These are phyloP conservation scores for Aphanomyces euteiches DNA, from an alignment of 352 stramenopile genomes.

Conservation along the genomic window DNA sequence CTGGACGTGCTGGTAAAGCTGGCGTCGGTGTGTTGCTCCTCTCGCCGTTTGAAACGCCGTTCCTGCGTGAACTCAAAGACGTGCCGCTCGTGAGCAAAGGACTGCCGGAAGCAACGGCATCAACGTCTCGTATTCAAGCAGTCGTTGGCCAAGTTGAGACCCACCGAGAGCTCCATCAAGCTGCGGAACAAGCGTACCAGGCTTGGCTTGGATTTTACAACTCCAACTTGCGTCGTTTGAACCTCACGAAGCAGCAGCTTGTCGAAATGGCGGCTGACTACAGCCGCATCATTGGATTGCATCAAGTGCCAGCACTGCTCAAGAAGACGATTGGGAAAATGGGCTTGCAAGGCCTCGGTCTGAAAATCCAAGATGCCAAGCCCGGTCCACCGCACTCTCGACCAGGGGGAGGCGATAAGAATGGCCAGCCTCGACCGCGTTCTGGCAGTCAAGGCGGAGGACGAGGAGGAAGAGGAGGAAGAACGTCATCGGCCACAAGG, in stretches of 20 bases:
- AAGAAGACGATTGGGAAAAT: conserved; percentile 78
- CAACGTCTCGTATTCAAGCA: not conserved
- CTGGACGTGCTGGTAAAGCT: conserved; percentile 83
- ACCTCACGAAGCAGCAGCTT: conserved; percentile 35
- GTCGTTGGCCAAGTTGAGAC: conserved; percentile 35
- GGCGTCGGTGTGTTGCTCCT: conserved; percentile 82
- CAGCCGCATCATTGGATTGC: conserved; percentile 37
- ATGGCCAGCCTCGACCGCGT: not conserved
- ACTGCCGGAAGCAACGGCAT: not conserved
- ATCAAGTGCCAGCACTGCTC: conserved; percentile 47
- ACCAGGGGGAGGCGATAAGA: not conserved
- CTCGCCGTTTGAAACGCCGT: conserved; percentile 72
- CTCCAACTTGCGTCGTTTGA: conserved; percentile 41
- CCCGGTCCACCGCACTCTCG: not conserved
- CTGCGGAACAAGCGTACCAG: conserved; percentile 87
- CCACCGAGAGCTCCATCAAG: conserved; percentile 64
- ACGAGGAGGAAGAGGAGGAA: not conserved
- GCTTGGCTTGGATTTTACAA: conserved; percentile 96
- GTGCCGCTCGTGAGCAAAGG: conserved; percentile 49
- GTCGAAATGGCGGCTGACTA: conserved; percentile 51
- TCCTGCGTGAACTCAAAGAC: conserved; percentile 66
- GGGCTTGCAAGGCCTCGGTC: conserved; percentile 53
- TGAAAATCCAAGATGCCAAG: not conserved
- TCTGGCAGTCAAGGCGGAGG: not conserved
- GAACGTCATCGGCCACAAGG: not conserved